phyloP scores from a whole-genome alignment of 2,329 filamentous ascomycete species.

The Monosporascus sp. region DNA sequence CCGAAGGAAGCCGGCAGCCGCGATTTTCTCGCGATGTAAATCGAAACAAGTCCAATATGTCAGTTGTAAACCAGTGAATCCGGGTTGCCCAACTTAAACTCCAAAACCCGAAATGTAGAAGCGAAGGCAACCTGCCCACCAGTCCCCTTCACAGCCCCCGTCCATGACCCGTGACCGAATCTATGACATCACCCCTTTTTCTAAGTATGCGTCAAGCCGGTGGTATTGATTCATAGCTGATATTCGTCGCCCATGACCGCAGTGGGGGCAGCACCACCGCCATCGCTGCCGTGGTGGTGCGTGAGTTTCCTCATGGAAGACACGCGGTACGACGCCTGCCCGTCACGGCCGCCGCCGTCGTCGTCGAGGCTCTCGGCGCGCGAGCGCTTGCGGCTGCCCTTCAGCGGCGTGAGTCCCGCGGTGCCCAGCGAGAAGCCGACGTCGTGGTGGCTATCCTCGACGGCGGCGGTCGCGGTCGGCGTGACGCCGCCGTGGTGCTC shows the following conservation, averaged over 20 bases:
- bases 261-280: constrained; percentile 9
- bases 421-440: constrained; percentile 14
- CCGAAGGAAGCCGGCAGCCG: too few species aligned
- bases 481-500: not conserved
- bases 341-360: constrained; percentile 11
- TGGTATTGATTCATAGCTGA: not conserved
- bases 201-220: not conserved
- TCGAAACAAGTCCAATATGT: too few species aligned
- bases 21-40: too few species aligned
- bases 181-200: not conserved
- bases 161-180: too few species aligned
- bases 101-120: too few species aligned
- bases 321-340: constrained; percentile 14
- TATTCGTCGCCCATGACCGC: constrained; percentile 19
- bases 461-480: not conserved
- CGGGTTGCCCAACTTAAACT: too few species aligned
- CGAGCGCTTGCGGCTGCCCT: constrained; percentile 26
- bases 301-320: constrained; percentile 24
- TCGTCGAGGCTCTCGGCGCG: constrained; percentile 27
- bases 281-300: constrained; percentile 12
- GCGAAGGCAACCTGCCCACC: too few species aligned
- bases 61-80: too few species aligned
- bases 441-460: not conserved
- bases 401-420: constrained; percentile 16
- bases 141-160: too few species aligned